Conservation (phyloP, 2,329 filamentous ascomycete species). For the Colletotrichum karsti region DNA sequence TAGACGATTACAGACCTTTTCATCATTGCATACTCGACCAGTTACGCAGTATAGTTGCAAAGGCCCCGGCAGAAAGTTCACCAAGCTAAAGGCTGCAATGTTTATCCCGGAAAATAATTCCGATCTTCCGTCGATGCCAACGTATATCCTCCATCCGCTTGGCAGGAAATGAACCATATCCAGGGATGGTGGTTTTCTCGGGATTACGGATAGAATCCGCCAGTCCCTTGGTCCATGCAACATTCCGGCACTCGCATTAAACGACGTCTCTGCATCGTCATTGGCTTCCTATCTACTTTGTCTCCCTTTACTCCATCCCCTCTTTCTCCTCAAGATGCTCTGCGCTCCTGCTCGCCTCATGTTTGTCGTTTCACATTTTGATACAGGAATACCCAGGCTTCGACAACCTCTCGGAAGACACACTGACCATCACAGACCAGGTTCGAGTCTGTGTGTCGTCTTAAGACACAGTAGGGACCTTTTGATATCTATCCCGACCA, state of each 20-base stretch:
- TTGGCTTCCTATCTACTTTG: neutral
- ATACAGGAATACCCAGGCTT: neutral
- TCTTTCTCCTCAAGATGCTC: neutral
- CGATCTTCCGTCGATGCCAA: neutral
- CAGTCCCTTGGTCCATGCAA: neutral
- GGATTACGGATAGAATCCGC: neutral
- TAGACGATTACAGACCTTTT: constrained; percentile 5
- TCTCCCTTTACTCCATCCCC: neutral
- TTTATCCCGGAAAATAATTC: neutral
- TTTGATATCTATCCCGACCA: neutral
- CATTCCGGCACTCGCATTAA: neutral
- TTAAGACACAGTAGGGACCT: neutral
- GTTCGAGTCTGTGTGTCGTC: constrained; percentile 7
- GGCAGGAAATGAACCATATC: neutral
- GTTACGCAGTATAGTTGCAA: neutral
- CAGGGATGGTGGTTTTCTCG: neutral
- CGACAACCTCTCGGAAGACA: neutral
- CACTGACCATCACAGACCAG: neutral
- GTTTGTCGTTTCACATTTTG: constrained; percentile 7
- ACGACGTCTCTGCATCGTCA: neutral
- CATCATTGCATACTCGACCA: neutral
- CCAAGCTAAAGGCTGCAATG: neutral
- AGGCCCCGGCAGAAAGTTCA: neutral
- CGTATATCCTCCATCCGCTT: neutral
- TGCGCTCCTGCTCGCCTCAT: neutral